phyloP scores from a whole-genome alignment of 345 rosid genomes.

The Noccaea caerulescens region DNA sequence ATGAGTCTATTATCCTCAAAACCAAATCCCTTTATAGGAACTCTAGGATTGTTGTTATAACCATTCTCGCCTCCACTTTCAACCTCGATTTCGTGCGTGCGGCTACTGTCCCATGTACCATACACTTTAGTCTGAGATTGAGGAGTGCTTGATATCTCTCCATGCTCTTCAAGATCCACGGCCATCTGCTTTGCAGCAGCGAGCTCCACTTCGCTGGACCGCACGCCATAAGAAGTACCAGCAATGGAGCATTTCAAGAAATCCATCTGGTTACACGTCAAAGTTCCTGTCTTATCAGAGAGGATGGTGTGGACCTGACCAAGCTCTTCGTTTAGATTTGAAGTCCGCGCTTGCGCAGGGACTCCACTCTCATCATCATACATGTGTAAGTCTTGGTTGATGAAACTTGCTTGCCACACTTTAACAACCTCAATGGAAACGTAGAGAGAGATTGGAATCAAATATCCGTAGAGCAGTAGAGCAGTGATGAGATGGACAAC shows the following conservation, averaged over 20 bases:
- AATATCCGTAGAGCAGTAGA: conserved; percentile 93
- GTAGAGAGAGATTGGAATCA: conserved; percentile 94
- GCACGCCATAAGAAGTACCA: conserved; percentile 75
- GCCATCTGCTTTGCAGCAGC: conserved; percentile 95
- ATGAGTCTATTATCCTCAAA: conserved; percentile 80
- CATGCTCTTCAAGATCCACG: conserved; percentile 70
- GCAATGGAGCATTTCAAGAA: conserved; percentile 94
- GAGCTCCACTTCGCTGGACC: conserved; percentile 81
- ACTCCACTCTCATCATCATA: conserved; percentile 88
- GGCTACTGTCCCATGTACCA: conserved; percentile 52
- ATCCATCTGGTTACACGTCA: conserved; percentile 99
- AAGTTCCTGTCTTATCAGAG: conserved; percentile 97
- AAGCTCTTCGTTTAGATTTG: conserved; percentile 96
- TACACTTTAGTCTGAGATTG: conserved; percentile 37
- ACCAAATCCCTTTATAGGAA: conserved; percentile 76
- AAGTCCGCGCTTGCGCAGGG: conserved; percentile 87
- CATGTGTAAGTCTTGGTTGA: conserved; percentile 85
- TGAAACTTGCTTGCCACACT: conserved; percentile 93
- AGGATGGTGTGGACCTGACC: conserved; percentile 98
- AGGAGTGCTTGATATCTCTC: conserved; percentile 46
- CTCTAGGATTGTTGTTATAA: conserved; percentile 52
- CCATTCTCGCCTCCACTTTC: conserved; percentile 59
- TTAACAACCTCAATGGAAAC: conserved; percentile 97
- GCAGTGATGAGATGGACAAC: conserved; percentile 89
- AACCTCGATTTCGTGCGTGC: conserved; percentile 71